Evolutionary conservation across 2,329 filamentous ascomycete species (phyloP).

Genomic region (Diaporthe sp.): DNA sequence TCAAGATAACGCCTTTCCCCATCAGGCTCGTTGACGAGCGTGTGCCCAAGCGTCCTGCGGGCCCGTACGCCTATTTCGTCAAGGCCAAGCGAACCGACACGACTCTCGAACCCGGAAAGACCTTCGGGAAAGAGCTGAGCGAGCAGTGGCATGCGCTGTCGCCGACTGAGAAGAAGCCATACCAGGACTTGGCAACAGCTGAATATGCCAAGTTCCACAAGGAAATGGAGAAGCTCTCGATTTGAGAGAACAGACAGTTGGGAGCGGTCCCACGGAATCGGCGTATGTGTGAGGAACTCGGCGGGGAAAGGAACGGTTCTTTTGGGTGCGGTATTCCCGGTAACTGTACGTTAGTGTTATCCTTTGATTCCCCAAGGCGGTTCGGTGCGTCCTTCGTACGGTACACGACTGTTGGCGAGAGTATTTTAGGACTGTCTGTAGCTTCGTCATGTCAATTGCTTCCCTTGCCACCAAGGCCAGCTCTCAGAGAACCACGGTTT

Average conservation of each 20-base stretch:
- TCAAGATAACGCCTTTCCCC: slow-evolving; percentile 45
- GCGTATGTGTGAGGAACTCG: not conserved
- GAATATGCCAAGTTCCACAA: slow-evolving; percentile 51
- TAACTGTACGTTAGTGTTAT: slow-evolving; percentile 37
- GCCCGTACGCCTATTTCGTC: slow-evolving; percentile 55
- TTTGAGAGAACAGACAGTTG: not conserved
- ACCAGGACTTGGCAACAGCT: slow-evolving; percentile 50
- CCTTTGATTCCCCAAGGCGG: slow-evolving; percentile 31
- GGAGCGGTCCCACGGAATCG: slow-evolving; percentile 3
- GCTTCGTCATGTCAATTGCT: slow-evolving; percentile 16
- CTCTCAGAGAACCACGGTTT: not conserved
- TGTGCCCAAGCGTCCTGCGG: slow-evolving; percentile 56
- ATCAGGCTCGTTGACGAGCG: slow-evolving; percentile 61
- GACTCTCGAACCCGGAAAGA: too few relatives aligned
- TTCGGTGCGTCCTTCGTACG: slow-evolving; percentile 3
- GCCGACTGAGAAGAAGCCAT: slow-evolving; percentile 55
- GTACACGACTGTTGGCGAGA: slow-evolving; percentile 30
- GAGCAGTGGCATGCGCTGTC: slow-evolving; percentile 61
- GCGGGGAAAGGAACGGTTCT: slow-evolving; percentile 16
- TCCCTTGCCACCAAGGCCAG: not conserved
- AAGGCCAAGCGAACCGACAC: slow-evolving; percentile 52
- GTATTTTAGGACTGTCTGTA: slow-evolving; percentile 25
- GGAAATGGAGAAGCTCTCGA: slow-evolving; percentile 46
- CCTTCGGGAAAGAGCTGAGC: slow-evolving; percentile 44
- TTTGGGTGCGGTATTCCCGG: slow-evolving; percentile 30